Evolutionary conservation across 352 stramenopile genomes (phyloP).

Genomic region (Phytophthora agathidicida): DNA sequence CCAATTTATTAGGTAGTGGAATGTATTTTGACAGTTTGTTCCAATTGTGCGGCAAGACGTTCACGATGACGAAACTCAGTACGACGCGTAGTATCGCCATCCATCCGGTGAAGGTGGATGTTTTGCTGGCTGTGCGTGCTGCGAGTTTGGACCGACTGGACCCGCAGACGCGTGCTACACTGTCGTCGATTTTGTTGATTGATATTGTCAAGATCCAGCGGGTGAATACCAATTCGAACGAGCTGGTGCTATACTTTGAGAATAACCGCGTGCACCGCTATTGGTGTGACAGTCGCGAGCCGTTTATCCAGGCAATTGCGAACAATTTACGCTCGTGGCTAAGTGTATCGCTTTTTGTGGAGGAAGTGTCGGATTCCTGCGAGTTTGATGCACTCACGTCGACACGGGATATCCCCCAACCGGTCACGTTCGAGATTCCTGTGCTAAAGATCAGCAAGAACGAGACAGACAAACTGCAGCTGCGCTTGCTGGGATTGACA

Average conservation of each 20-base stretch:
- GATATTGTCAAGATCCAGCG: slow-evolving; percentile 91
- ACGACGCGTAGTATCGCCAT: slow-evolving; percentile 74
- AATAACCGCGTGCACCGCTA: slow-evolving; percentile 90
- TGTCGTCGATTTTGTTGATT: slow-evolving; percentile 86
- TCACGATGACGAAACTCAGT: slow-evolving; percentile 86
- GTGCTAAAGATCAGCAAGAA: slow-evolving; percentile 90
- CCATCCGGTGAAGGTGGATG: slow-evolving; percentile 71
- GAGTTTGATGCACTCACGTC: slow-evolving; percentile 86
- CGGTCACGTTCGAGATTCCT: slow-evolving; percentile 84
- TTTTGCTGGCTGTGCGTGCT: slow-evolving; percentile 77
- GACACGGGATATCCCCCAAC: slow-evolving; percentile 78
- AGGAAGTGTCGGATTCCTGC: slow-evolving; percentile 84
- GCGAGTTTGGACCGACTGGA: slow-evolving; percentile 83
- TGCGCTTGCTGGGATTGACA: slow-evolving; percentile 76
- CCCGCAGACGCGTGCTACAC: slow-evolving; percentile 58
- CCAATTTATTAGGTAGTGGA: slow-evolving; percentile 48
- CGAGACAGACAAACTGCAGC: slow-evolving; percentile 66
- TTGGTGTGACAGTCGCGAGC: slow-evolving; percentile 85
- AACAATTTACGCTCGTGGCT: slow-evolving; percentile 90
- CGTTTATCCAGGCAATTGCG: slow-evolving; percentile 86
- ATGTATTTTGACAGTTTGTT: slow-evolving; percentile 91
- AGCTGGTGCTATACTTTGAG: slow-evolving; percentile 85
- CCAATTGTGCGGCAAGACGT: slow-evolving; percentile 86
- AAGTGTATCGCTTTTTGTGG: slow-evolving; percentile 78
- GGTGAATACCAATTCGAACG: slow-evolving; percentile 84